Percentiles rank a stretch among this genome's conserved stretches.
Evolutionary conservation across 2,329 filamentous ascomycete species (phyloP).

Genomic region (Venturia pyrina): DNA sequence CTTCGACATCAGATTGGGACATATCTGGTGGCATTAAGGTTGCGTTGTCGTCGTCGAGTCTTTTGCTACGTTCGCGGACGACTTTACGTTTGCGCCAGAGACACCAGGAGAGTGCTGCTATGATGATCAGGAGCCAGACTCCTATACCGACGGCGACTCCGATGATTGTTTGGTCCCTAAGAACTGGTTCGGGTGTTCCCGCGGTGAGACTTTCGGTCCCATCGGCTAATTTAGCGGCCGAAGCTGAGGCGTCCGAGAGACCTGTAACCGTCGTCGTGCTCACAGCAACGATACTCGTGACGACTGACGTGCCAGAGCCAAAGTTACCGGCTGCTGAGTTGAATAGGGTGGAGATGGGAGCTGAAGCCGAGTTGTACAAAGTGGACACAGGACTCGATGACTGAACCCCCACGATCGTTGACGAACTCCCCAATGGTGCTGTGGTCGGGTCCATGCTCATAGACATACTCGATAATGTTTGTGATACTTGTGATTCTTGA

Average conservation of each 20-base stretch:
- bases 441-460: not conserved
- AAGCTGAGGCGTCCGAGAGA: not conserved
- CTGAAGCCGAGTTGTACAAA: not conserved
- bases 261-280: not conserved
- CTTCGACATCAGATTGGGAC: not conserved
- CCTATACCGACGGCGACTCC: not conserved
- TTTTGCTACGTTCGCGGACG: not conserved
- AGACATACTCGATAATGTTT: not conserved
- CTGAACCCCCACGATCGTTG: not conserved
- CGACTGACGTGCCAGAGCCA: not conserved
- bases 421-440: not conserved
- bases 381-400: not conserved
- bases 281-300: not conserved
- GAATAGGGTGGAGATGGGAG: not conserved
- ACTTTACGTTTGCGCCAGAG: constrained; percentile 3
- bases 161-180: not conserved
- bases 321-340: not conserved
- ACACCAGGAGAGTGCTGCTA: not conserved
- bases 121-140: constrained; percentile 1
- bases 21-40: not conserved
- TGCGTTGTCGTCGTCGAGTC: not conserved
- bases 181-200: not conserved
- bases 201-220: not conserved
- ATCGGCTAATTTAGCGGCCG: not conserved
- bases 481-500: not conserved